A percentile compares a stretch with the other conserved stretches of the same genome.
These are phyloP conservation scores for Phytophthora colocasiae DNA, from an alignment of 352 stramenopile genomes.

Conservation along the genomic window DNA sequence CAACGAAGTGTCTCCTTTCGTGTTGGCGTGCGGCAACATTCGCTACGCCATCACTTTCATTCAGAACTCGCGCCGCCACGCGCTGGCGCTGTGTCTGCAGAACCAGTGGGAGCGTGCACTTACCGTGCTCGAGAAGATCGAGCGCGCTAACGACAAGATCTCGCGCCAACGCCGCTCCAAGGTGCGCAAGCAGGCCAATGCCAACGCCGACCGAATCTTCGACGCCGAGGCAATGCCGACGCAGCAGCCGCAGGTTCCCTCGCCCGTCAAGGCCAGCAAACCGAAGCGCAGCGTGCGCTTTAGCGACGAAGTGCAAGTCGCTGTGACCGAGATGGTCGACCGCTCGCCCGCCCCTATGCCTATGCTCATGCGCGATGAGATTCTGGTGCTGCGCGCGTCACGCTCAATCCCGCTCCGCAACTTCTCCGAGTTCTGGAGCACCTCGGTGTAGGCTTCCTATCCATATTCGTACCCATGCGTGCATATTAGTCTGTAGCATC, in stretches of 20 bases:
- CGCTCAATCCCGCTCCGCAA: conserved; percentile 76
- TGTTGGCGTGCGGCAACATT: conserved; percentile 64
- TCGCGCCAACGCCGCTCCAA: conserved; percentile 67
- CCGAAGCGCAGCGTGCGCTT: conserved; percentile 62
- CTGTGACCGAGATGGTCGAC: conserved; percentile 54
- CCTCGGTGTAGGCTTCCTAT: conserved; percentile 23
- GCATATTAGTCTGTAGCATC: conserved; percentile 46
- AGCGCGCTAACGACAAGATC: conserved; percentile 83
- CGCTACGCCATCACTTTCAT: conserved; percentile 79
- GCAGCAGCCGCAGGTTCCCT: conserved; percentile 34
- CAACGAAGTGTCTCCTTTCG: conserved; percentile 44
- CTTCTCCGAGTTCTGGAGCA: conserved; percentile 86
- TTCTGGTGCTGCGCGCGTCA: conserved; percentile 77
- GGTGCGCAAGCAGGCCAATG: conserved; percentile 70
- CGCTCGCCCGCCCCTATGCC: conserved; percentile 66
- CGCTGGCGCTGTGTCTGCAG: conserved; percentile 68
- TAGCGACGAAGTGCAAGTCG: conserved; percentile 58
- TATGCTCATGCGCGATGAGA: conserved; percentile 77
- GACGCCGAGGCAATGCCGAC: conserved; percentile 27
- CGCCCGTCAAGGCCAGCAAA: conserved; percentile 30
- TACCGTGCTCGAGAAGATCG: conserved; percentile 81
- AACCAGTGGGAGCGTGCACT: conserved; percentile 82
- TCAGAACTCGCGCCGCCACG: conserved; percentile 77
- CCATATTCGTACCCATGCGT: conserved; percentile 22
- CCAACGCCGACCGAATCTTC: conserved; percentile 37